Evolutionary conservation across 2,329 filamentous ascomycete species (phyloP).

Genomic region (Phialophora macrospora): DNA sequence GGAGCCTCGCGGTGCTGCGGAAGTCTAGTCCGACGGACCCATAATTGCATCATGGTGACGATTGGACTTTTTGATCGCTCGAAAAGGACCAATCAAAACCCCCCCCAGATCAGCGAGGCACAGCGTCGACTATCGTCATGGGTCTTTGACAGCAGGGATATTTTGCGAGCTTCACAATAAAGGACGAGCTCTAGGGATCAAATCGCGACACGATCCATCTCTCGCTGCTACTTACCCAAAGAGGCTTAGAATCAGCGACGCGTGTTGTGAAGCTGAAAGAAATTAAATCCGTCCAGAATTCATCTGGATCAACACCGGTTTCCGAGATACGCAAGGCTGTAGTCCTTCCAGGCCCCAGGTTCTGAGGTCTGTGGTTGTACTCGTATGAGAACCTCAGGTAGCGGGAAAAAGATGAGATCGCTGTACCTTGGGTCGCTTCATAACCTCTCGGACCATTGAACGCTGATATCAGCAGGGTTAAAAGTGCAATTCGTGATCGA

Average conservation of each 20-base stretch:
- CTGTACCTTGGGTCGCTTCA: background rate
- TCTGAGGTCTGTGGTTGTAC: background rate
- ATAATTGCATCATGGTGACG: slow-evolving; percentile 6
- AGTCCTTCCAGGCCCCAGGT: background rate
- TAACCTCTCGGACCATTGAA: background rate
- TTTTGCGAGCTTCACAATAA: background rate
- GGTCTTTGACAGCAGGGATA: background rate
- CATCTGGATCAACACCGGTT: background rate
- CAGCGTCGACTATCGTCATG: background rate
- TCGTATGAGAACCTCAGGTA: background rate
- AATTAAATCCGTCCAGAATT: background rate
- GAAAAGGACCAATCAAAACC: background rate
- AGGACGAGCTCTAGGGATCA: background rate
- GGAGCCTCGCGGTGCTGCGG: too few relatives aligned
- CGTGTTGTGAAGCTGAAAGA: background rate
- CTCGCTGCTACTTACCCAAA: background rate
- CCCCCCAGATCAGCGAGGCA: background rate
- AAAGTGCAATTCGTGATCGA: background rate
- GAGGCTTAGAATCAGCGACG: background rate
- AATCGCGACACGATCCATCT: background rate
- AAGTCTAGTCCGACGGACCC: background rate
- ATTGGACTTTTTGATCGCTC: background rate
- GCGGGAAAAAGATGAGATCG: background rate
- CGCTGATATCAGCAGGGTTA: slow-evolving; percentile 4
- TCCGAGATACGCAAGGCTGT: background rate